Conservation (phyloP, 495 filamentous ascomycete species). For the Podospora sp. region DNA sequence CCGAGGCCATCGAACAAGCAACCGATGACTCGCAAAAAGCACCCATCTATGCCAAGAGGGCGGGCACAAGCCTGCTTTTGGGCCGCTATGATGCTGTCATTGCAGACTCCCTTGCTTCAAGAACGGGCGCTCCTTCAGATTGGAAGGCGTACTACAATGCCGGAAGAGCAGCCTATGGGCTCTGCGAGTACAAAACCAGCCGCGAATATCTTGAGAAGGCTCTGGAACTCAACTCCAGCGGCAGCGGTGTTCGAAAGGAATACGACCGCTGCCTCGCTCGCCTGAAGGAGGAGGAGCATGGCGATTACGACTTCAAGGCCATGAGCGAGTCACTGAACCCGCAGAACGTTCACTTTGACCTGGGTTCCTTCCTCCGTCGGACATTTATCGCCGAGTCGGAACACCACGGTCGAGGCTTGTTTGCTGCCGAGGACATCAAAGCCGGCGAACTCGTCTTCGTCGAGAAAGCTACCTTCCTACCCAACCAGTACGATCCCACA, state of each 20-base stretch:
- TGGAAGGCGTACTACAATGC: slow-evolving; percentile 56
- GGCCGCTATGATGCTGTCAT: slow-evolving; percentile 53
- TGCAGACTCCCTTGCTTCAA: slow-evolving; percentile 43
- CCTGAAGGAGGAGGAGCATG: slow-evolving; percentile 41
- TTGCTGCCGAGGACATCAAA: slow-evolving; percentile 48
- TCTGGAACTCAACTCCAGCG: slow-evolving; percentile 37
- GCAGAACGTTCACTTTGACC: slow-evolving; percentile 44
- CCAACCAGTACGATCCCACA: slow-evolving; percentile 36
- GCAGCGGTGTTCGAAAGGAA: slow-evolving; percentile 35
- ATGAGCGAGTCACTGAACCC: slow-evolving; percentile 40
- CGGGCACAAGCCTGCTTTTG: slow-evolving; percentile 47
- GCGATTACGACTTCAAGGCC: slow-evolving; percentile 48
- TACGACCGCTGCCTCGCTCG: slow-evolving; percentile 39
- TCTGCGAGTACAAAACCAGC: slow-evolving; percentile 42
- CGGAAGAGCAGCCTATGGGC: slow-evolving; percentile 51
- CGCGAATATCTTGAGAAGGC: slow-evolving; percentile 36
- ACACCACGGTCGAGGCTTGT: slow-evolving; percentile 51
- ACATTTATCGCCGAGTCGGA: slow-evolving; percentile 24
- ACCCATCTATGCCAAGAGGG: slow-evolving; percentile 47
- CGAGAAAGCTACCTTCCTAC: slow-evolving; percentile 55
- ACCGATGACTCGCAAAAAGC: slow-evolving; percentile 22
- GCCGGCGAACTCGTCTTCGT: slow-evolving; percentile 55
- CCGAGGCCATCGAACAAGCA: slow-evolving; percentile 34
- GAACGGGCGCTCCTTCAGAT: slow-evolving; percentile 29
- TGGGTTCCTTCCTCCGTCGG: slow-evolving; percentile 44